Evolutionary conservation across 345 rosid species (phyloP).

Genomic region (Odontarrhena argentea): DNA sequence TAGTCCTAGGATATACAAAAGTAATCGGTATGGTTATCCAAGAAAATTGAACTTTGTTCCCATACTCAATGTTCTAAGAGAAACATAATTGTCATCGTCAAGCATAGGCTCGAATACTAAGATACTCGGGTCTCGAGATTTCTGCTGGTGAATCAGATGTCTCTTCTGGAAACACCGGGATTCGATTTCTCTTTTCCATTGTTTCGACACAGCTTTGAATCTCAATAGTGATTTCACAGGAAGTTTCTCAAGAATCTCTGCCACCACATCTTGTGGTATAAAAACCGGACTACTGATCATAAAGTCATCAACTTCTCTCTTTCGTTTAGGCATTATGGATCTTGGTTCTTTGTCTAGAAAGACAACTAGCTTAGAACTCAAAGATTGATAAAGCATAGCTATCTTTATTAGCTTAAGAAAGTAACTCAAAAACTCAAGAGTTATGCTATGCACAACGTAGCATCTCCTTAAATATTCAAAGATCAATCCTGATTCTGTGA

Average conservation of each 20-base stretch:
- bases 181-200: constrained; percentile 3
- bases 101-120: not conserved
- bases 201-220: constrained; percentile 11
- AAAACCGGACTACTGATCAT: not conserved
- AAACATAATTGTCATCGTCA: not conserved
- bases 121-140: not conserved
- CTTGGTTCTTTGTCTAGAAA: too few relatives aligned
- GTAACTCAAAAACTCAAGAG: too few relatives aligned
- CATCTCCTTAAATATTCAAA: too few relatives aligned
- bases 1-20: not conserved
- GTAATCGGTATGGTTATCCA: not conserved
- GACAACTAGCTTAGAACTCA: too few relatives aligned
- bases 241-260: constrained; percentile 21
- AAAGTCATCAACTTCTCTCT: too few relatives aligned
- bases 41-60: not conserved
- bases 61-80: constrained; percentile 9
- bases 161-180: not conserved
- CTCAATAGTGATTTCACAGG: constrained; percentile 6
- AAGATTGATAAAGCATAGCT: too few relatives aligned
- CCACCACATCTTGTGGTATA: constrained; percentile 16
- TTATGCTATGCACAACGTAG: too few relatives aligned
- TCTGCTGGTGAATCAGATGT: not conserved
- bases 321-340: too few relatives aligned
- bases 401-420: too few relatives aligned
- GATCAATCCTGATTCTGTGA: too few relatives aligned